These are phyloP conservation scores for Teratosphaeria pseudoeucalypti DNA, from an alignment of 2,329 filamentous ascomycete genomes.

Conservation along the genomic window DNA sequence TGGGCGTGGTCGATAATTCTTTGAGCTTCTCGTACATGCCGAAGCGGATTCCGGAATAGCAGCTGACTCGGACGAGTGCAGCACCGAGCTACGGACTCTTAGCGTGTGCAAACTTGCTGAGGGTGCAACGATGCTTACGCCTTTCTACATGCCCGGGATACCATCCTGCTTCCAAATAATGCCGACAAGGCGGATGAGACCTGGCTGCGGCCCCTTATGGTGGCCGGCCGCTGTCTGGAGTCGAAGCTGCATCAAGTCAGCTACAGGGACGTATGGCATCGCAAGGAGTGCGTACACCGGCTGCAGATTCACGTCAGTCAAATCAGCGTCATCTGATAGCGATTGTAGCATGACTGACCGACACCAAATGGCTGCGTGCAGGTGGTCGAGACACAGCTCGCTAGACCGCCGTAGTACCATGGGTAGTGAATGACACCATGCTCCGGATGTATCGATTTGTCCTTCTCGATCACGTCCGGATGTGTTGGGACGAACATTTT, in stretches of 20 bases:
- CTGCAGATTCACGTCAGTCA: not conserved
- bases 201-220: not conserved
- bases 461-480: constrained; percentile 11
- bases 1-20: constrained; percentile 10
- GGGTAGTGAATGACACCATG: constrained; percentile 17
- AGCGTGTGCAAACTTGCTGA: not conserved
- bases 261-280: not conserved
- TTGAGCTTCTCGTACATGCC: constrained; percentile 16
- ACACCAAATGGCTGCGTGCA: constrained; percentile 16
- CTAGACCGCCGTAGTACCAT: constrained; percentile 15
- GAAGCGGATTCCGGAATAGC: constrained; percentile 13
- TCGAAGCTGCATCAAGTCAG: not conserved
- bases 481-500: constrained; percentile 4
- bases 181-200: constrained; percentile 9
- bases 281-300: not conserved
- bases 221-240: not conserved
- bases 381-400: constrained; percentile 11
- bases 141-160: constrained; percentile 13
- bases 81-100: constrained; percentile 8
- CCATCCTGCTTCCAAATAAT: constrained; percentile 11
- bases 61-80: constrained; percentile 11
- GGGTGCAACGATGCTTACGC: constrained; percentile 3
- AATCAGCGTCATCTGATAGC: not conserved
- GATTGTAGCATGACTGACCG: constrained; percentile 3
- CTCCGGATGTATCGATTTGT: constrained; percentile 15